A percentile compares a stretch with the other conserved stretches of the same genome.
These are phyloP conservation scores for Pyricularia sp. DNA, from an alignment of 2,329 filamentous ascomycete species.

Conservation along the genomic window DNA sequence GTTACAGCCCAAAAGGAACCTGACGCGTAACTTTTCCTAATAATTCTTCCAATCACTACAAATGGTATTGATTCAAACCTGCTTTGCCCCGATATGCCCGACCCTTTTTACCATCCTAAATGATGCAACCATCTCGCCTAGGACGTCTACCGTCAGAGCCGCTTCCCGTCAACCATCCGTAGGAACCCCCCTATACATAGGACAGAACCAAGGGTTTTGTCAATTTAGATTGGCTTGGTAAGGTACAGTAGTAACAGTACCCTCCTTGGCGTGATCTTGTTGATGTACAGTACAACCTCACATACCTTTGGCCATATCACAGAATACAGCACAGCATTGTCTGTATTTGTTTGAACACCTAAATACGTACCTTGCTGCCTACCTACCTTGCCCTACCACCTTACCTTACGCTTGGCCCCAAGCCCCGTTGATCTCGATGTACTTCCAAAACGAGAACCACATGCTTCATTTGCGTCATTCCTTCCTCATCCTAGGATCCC, in stretches of 20 bases:
- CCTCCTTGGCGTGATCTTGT: too few species aligned
- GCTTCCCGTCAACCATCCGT: neutral
- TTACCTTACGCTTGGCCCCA: neutral
- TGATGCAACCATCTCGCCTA: neutral
- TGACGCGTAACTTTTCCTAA: neutral
- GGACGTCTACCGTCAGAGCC: neutral
- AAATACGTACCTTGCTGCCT: too few species aligned
- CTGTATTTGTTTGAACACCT: too few species aligned
- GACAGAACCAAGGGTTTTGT: neutral
- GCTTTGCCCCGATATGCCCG: too few species aligned
- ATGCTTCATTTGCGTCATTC: neutral
- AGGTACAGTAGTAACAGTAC: too few species aligned
- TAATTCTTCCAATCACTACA: neutral
- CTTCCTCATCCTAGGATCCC: neutral
- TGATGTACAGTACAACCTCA: too few species aligned
- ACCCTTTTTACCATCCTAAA: neutral
- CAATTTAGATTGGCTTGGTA: neutral
- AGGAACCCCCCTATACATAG: neutral
- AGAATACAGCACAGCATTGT: neutral
- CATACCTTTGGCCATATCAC: neutral
- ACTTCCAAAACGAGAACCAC: neutral
- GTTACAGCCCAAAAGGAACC: too few species aligned
- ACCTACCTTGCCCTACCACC: too few species aligned
- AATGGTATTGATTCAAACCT: neutral
- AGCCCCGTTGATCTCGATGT: neutral